Base-by-base conservation (phyloP, 257 asterid genomes). In the Fraxinus americana region DNA sequence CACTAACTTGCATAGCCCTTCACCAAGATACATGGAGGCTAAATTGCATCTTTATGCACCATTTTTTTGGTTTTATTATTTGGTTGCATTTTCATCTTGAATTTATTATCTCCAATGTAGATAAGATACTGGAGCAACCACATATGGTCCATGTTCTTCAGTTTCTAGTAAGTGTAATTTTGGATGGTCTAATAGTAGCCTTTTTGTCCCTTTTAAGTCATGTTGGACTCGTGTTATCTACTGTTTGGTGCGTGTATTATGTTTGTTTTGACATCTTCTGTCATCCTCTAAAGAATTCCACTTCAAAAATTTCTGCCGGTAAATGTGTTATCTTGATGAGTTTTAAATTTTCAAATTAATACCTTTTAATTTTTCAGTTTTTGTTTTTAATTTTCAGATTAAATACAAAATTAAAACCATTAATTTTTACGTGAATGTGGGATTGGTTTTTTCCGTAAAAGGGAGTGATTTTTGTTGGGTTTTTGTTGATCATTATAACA, bases 71-170 rank as follows among this genome's bases (percentile, higher is more conserved):
- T 5, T 35, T 35, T 35, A 35, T 38, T 39, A 9, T 61, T 70
- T 35, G 27, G 35, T 50, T 23, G 12, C 12, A 69, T 73, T 35
- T n/a, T 25, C 29, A 68, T 70, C 43, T 79, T 68, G 73, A 43
- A 13, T 25, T 48, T 36, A 63, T 34, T 39, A 43, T 45, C 76
- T 61, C 30, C 61, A 21, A 7, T 30, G 32, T 69, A 43, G 38
- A 25, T 30, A 30, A 12, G 57, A 35, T 35, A 35, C 0, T 7
- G 52, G 59, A 39, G 8, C 30, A 45, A 35, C 35, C 30, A 69
- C 61, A 50, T 11, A 29, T 36, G 76, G 32, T 10, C 67, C 21
- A 39, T 35, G 39, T 74, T 41, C 78, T 59, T 3, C 7, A 13
- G 8, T 23, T 8, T 61, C 68, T 54, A 5, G 17, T 25, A 25